Evolutionary conservation across 768 basidiomycete species (phyloP), one percentile per base, ranked within the genome.

Genomic region (Kwoniella dejecticola): DNA sequence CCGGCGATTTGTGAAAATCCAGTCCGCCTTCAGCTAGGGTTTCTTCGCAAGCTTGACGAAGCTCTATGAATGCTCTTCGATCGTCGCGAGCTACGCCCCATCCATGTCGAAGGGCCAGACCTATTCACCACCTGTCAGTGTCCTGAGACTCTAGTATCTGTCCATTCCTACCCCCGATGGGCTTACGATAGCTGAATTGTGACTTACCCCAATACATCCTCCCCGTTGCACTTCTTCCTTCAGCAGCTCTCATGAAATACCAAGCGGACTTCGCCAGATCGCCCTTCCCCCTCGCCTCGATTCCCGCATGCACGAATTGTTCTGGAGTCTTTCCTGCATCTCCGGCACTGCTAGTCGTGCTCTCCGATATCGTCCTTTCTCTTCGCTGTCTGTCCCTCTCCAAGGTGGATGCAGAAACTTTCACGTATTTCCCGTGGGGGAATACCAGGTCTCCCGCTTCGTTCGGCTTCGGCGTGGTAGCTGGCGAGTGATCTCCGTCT

Each of bases 201-300:
- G 36, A 53, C 72, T 64, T 49, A 76, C 77, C 77, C 66, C 70
- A 79, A 42, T 75, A 74, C 56, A 79, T 74, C 49, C 72, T 62
- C 3, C 77, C 77, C 24, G 68, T 74, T 10, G 67, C 36, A 56
- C 70, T 75, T 2, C 77, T 76, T 10, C 63, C 69, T 56, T 79
- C 72, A 33, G 77, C 76, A 52, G 77, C 72, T 60, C 68, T 71
- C 61, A 70, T 65, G 45, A 79, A 79, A 49, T 71, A 72, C 66
- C 72, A 76, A 53, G 74, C 76, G 17, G 66, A 68, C 40, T 72
- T 74, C 3, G 74, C 63, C 19, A 76, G 31, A 62, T 78, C 77
- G 13, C 72, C 68, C 26, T 65, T 58, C 12, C 64, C 74, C 52
- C 71, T 69, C 0, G 73, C 72, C 30, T 73, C 72, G 4, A 77